Conservation (phyloP, 1,139 yeast species). For the Nadsonia commutata region DNA sequence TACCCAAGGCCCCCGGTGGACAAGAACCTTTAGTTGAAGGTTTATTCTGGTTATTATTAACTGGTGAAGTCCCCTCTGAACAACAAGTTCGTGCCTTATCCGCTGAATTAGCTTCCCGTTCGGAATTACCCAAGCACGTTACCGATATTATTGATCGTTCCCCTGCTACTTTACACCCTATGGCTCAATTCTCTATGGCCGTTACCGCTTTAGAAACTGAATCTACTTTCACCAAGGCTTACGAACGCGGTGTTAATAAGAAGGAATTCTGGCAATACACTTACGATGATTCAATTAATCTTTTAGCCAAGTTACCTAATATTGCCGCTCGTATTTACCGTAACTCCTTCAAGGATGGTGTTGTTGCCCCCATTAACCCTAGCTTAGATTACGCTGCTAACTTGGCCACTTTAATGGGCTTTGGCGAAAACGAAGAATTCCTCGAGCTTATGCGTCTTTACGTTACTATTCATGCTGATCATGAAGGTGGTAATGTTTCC, state of each 20-base stretch:
- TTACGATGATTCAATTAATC: slow-evolving; percentile 48
- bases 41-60: slow-evolving; percentile 46
- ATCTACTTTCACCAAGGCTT: slow-evolving; percentile 47
- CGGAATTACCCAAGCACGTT: slow-evolving; percentile 43
- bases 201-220: slow-evolving; percentile 50
- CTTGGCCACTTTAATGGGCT: slow-evolving; percentile 77
- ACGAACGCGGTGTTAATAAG: slow-evolving; percentile 53
- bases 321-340: slow-evolving; percentile 56
- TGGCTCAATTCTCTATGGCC: slow-evolving; percentile 60
- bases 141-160: slow-evolving; percentile 36
- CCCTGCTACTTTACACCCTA: slow-evolving; percentile 48
- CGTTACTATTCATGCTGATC: slow-evolving; percentile 93
- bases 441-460: slow-evolving; percentile 88
- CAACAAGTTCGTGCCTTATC: slow-evolving; percentile 38
- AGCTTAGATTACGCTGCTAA: slow-evolving; percentile 86
- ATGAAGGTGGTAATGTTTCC: slow-evolving; percentile 98
- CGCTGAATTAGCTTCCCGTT: slow-evolving; percentile 43
- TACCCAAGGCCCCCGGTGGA: slow-evolving; percentile 90
- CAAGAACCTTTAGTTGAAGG: slow-evolving; percentile 47
- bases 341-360: slow-evolving; percentile 63
- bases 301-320: slow-evolving; percentile 51
- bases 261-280: slow-evolving; percentile 56
- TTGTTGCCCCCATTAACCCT: slow-evolving; percentile 52
- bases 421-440: slow-evolving; percentile 64
- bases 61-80: slow-evolving; percentile 48